Evolutionary conservation across 2,329 filamentous ascomycete genomes (phyloP).

Genomic region (Colletotrichum spaethianum): DNA sequence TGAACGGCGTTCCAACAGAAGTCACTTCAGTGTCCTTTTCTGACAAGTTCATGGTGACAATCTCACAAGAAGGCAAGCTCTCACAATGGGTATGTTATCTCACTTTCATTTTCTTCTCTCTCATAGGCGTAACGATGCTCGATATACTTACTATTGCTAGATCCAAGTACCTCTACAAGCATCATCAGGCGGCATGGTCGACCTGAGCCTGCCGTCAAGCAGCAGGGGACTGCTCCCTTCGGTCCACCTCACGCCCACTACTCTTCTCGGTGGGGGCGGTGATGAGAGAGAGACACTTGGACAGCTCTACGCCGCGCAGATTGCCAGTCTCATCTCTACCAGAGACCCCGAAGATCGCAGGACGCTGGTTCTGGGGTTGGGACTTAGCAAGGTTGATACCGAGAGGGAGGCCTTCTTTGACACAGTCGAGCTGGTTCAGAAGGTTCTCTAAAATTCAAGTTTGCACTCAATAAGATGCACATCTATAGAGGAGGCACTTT

Average conservation of each 20-base stretch:
- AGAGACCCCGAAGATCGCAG: slow-evolving; percentile 76
- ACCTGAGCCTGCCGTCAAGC: slow-evolving; percentile 68
- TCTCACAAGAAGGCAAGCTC: slow-evolving; percentile 87
- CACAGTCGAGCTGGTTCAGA: slow-evolving; percentile 73
- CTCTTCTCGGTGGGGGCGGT: slow-evolving; percentile 86
- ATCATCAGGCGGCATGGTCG: slow-evolving; percentile 73
- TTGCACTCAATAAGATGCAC: background rate
- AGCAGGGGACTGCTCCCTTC: slow-evolving; percentile 76
- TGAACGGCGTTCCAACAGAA: slow-evolving; percentile 80
- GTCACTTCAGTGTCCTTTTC: slow-evolving; percentile 81
- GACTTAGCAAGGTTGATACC: slow-evolving; percentile 65
- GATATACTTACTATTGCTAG: slow-evolving; percentile 54
- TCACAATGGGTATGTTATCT: slow-evolving; percentile 85
- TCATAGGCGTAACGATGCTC: too few relatives aligned
- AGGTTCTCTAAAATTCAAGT: slow-evolving; percentile 60
- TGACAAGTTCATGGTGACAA: slow-evolving; percentile 92
- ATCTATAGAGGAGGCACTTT: too few relatives aligned
- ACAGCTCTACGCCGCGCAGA: slow-evolving; percentile 90
- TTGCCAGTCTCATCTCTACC: slow-evolving; percentile 84
- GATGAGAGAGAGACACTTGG: slow-evolving; percentile 85
- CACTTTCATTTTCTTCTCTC: slow-evolving; percentile 42
- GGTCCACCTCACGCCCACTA: slow-evolving; percentile 86
- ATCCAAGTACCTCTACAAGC: slow-evolving; percentile 84
- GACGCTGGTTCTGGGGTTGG: slow-evolving; percentile 74
- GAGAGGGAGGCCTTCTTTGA: slow-evolving; percentile 74